Base-by-base conservation (phyloP, 441 rosid genomes). In the Erysimum pusillum region DNA sequence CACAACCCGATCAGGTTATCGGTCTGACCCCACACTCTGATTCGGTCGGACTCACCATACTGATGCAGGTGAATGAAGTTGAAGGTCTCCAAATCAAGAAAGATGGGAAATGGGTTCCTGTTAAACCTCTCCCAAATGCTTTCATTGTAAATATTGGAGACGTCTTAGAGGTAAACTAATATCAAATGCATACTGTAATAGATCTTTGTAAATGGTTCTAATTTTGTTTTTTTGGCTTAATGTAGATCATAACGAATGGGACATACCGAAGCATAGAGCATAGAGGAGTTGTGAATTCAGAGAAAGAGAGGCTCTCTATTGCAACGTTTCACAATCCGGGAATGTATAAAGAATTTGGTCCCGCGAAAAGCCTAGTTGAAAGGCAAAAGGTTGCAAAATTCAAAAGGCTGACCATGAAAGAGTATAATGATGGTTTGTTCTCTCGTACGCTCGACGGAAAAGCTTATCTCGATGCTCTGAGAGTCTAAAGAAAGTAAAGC, bases 121-220 rank as follows among this genome's bases (percentile, higher is more conserved):
- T 87, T 1, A 76, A 70, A 52, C 85, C 85, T 4, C 76, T 81
- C 5, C 83, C 39, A 32, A 15, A 82, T 63, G 83, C 84, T 53
- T 82, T 85, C 18, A 68, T 82, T 22, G 85, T 85, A 70, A 81
- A 80, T 58, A 61, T 83, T 31, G 88, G 88, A n/a, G 85, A 85
- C 73, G 74, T 75, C 36, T 61, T 83, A 65, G 87, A 82, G 85
- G 87, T 83, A 77, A 69, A 53, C 17, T 12, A 11, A 15, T 36
- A n/a, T 11, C 5, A 38, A 60, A 18, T 11, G 14, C 62, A 31
- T 62, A 15, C 1, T 28, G 7, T 3, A 18, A 38, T 35, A 5
- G 9, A 36, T 36, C 6, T 1, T 0, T 31, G 39, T 32, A 34
- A 57, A 54, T 54, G 59, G 36, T 25, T 32, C 5, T 56, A 35